These are phyloP conservation scores for Pleomassaria siparia DNA, from an alignment of 2,329 filamentous ascomycete genomes.

Conservation along the genomic window DNA sequence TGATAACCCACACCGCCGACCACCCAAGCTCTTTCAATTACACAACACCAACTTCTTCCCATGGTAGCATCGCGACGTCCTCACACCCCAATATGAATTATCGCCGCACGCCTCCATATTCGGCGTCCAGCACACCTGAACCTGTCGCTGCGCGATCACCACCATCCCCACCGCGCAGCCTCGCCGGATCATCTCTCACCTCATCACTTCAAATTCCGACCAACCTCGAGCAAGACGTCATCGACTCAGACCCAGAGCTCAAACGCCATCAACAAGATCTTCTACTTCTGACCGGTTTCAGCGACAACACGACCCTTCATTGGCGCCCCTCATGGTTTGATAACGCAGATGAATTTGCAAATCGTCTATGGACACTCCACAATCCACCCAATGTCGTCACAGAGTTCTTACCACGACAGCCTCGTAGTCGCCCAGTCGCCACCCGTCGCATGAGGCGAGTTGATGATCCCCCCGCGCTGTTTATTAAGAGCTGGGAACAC, in stretches of 20 bases:
- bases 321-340: slow-evolving; percentile 35
- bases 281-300: slow-evolving; percentile 26
- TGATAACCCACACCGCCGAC: background rate
- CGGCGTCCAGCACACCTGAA: slow-evolving; percentile 6
- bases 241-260: slow-evolving; percentile 13
- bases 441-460: slow-evolving; percentile 25
- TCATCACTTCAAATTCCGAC: slow-evolving; percentile 8
- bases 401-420: slow-evolving; percentile 14
- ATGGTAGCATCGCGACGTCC: background rate
- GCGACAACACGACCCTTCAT: slow-evolving; percentile 28
- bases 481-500: slow-evolving; percentile 23
- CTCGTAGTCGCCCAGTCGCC: slow-evolving; percentile 7
- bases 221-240: slow-evolving; percentile 16
- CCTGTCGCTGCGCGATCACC: background rate
- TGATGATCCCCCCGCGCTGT: slow-evolving; percentile 16
- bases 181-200: background rate
- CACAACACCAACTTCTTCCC: background rate
- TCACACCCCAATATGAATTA: slow-evolving; percentile 1
- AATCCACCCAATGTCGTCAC: slow-evolving; percentile 35
- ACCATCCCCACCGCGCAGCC: background rate
- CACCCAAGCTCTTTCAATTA: background rate
- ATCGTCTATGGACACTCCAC: slow-evolving; percentile 27
- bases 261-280: slow-evolving; percentile 30
- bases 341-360: background rate
- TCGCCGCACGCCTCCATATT: slow-evolving; percentile 7